phyloP scores from a whole-genome alignment of 2,329 filamentous ascomycete genomes.

The Diaporthe humulicola region DNA sequence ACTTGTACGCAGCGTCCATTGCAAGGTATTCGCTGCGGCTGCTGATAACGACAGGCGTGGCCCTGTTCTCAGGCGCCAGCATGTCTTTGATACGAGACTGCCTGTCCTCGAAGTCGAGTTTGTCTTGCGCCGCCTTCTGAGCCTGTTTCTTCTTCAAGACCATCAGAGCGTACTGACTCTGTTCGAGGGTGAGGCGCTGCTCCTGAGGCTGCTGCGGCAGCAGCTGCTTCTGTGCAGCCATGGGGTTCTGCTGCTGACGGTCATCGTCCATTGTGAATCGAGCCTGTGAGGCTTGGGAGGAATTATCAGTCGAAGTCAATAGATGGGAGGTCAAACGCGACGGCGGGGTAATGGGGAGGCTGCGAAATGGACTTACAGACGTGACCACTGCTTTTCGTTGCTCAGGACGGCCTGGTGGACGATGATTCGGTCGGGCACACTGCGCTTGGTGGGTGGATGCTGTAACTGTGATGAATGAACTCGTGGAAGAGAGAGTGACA shows the following conservation, averaged over 20 bases:
- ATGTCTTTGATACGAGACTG: background rate
- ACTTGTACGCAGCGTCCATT: background rate
- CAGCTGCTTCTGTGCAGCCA: background rate
- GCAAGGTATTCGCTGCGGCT: background rate
- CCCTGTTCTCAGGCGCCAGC: background rate
- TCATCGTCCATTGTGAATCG: background rate
- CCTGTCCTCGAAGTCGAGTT: background rate
- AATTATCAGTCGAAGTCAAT: background rate
- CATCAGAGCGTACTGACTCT: background rate
- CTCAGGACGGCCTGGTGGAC: background rate
- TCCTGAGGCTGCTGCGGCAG: background rate
- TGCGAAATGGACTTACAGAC: too few relatives aligned
- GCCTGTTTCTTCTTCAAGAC: background rate
- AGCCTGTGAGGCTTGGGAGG: background rate
- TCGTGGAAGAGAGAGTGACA: background rate
- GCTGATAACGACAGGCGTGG: background rate
- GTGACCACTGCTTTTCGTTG: background rate
- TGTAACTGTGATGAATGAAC: background rate
- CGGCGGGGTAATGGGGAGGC: background rate
- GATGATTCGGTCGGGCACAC: background rate
- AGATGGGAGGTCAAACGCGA: background rate
- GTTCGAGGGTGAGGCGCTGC: rapidly evolving
- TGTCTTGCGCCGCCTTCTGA: background rate
- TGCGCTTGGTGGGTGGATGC: background rate
- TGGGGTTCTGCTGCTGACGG: background rate